phyloP scores from a whole-genome alignment of 257 asterid species.

The Mitragyna speciosa region DNA sequence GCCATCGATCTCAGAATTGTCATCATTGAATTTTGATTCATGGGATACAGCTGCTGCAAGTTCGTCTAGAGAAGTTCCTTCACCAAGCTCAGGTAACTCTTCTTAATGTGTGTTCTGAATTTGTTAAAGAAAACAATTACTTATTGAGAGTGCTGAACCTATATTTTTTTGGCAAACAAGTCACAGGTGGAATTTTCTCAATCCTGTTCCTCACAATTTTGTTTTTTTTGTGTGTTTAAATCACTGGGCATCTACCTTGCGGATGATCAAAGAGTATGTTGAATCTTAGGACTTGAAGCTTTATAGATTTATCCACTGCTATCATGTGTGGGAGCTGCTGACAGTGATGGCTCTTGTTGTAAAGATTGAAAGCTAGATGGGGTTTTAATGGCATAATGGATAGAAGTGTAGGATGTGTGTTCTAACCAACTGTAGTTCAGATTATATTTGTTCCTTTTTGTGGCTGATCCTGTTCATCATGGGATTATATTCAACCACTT shows the following conservation, averaged over 20 bases:
- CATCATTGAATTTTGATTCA: constrained; percentile 39
- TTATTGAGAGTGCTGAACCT: neutral
- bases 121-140: neutral
- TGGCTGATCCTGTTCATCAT: neutral
- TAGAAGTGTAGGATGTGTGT: neutral
- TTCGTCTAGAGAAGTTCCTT: constrained; percentile 45
- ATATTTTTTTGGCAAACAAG: neutral
- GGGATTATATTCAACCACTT: neutral
- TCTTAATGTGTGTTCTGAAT: neutral
- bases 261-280: neutral
- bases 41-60: constrained; percentile 30
- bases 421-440: neutral
- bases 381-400: neutral
- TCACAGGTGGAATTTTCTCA: neutral
- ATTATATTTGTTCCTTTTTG: too few species aligned
- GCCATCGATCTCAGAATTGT: constrained; percentile 41
- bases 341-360: neutral
- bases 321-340: neutral
- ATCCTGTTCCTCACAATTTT: neutral
- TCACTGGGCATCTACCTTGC: neutral
- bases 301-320: neutral
- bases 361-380: neutral
- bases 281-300: neutral
- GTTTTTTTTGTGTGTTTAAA: neutral
- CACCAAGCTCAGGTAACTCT: constrained; percentile 66